phyloP scores from a whole-genome alignment of 306 rosid species.

The Cyamopsis tetragonoloba region DNA sequence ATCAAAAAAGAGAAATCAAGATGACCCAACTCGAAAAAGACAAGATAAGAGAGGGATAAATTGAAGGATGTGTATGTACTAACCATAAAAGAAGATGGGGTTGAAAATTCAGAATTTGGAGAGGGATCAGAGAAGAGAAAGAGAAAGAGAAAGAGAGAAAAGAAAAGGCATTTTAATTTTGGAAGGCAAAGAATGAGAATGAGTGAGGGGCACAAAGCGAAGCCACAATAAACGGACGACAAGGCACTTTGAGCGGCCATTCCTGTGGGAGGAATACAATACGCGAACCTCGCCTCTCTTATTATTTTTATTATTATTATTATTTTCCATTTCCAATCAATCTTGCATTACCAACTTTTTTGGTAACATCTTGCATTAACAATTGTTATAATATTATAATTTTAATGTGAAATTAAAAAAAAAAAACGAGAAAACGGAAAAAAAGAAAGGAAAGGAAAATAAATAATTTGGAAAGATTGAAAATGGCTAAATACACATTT shows the following conservation, averaged over 20 bases:
- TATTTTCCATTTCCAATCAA: slow-evolving; percentile 2
- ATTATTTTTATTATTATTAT: too few relatives aligned
- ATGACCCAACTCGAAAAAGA: not conserved
- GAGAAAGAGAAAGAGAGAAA: not conserved
- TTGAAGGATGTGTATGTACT: not conserved
- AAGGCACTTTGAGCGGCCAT: slow-evolving; percentile 42
- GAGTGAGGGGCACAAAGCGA: too few relatives aligned
- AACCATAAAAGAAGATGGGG: slow-evolving; percentile 31
- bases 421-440: too few relatives aligned
- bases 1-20: too few relatives aligned
- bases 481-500: too few relatives aligned
- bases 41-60: not conserved
- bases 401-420: too few relatives aligned
- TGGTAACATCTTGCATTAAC: too few relatives aligned
- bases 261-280: slow-evolving; percentile 22
- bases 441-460: too few relatives aligned
- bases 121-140: slow-evolving; percentile 20
- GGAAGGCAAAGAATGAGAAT: slow-evolving; percentile 32
- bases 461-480: too few relatives aligned
- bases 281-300: slow-evolving; percentile 12
- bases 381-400: too few relatives aligned
- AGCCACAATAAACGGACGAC: slow-evolving; percentile 43
- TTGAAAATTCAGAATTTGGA: slow-evolving; percentile 18
- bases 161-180: slow-evolving; percentile 30
- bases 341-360: too few relatives aligned